Conservation (phyloP, 306 rosid genomes). For the Prunus salicina region DNA sequence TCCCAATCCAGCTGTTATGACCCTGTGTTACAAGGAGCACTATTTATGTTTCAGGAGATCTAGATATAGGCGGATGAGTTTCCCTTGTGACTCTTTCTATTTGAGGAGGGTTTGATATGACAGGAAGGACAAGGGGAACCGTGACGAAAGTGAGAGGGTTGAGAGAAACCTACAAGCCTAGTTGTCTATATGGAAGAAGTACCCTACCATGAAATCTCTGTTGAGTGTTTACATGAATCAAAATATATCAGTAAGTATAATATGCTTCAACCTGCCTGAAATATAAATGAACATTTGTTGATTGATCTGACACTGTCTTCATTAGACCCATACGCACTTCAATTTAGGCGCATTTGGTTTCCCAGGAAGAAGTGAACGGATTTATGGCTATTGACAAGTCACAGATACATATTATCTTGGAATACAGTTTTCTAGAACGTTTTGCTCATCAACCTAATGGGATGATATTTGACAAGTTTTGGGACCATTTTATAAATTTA, state of each 20-base stretch:
- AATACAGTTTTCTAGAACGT: neutral
- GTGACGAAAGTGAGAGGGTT: too few relatives aligned
- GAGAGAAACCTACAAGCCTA: too few relatives aligned
- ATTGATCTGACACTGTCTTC: neutral
- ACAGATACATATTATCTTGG: neutral
- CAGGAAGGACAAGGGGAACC: too few relatives aligned
- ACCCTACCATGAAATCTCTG: slow-evolving; percentile 87
- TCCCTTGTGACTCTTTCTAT: too few relatives aligned
- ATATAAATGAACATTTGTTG: neutral
- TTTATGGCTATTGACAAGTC: neutral
- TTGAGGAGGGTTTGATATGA: too few relatives aligned
- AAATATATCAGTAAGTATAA: slow-evolving; percentile 54
- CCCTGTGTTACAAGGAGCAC: too few relatives aligned
- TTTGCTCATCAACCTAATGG: neutral
- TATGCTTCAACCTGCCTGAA: slow-evolving; percentile 13
- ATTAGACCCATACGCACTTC: neutral
- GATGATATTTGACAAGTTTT: neutral
- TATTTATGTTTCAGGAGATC: too few relatives aligned
- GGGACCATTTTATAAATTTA: neutral
- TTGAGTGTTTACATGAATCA: slow-evolving; percentile 80
- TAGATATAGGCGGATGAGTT: too few relatives aligned
- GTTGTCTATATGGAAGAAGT: slow-evolving; percentile 88
- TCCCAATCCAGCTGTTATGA: too few relatives aligned
- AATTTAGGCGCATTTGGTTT: neutral
- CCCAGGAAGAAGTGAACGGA: neutral